Base-by-base conservation (phyloP, 116 monocot genomes). In the Cymodocea nodosa region DNA sequence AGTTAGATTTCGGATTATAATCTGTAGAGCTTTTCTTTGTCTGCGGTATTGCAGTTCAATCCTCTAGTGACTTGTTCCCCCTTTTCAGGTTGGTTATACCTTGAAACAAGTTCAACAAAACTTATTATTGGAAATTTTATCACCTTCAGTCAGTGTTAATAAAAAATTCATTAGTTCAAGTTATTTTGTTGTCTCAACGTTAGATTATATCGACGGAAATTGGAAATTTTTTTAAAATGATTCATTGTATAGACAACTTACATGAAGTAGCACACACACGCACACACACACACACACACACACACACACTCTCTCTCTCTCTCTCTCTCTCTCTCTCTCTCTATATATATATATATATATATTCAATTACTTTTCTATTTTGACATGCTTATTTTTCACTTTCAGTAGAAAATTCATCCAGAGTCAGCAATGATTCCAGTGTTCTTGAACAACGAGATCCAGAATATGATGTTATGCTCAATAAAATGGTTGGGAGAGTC, bases 401-500 rank as follows among this genome's bases (percentile, higher is more conserved):
- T 58, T 5, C 69, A 62, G 34, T 59, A 89, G 86, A 89, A 35
- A 70, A 60, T 50, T 52, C 70, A 10, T 51, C 55, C 37, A 60
- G 36, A 40, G 48, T 50, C 16, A 75, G 68, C 58, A 74, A 78
- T 76, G 71, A 75, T 0, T 10, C 50, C 48, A 69, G 49, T 50
- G 68, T 80, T 44, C 80, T 90, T 50, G 85, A 90, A 75, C 85
- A 95, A 73, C 79, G 87, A 19, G 85, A 90, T 68, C 87, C 81
- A 59, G 71, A 37, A 44, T 95, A 83, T 71, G 85, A 95, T 77
- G 81, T 70, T 39, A 85, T 95, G 91, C 91, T 95, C 57, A 63
- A 57, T 34, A 79, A 87, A 62, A 95, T 95, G 95, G 78, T 79
- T 59, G 95, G 95, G 15, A 84, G 72, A 77, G 87, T 95, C 68